phyloP scores from a whole-genome alignment of 1,284 basidiomycete genomes.

The Entoloma clypeatum region DNA sequence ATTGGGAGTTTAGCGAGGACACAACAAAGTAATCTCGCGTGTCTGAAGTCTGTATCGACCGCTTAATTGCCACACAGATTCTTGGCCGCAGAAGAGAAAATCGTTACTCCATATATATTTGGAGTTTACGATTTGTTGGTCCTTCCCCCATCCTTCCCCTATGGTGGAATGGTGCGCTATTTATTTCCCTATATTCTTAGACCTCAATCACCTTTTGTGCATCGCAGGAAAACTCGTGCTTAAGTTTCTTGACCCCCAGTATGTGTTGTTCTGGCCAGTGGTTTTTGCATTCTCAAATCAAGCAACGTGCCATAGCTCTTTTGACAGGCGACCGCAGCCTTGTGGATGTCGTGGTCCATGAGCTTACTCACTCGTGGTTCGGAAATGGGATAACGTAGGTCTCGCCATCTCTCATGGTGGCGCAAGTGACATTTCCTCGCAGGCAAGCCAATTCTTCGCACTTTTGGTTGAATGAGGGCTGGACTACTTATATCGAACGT shows the following conservation, averaged over 20 bases:
- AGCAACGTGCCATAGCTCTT: constrained; percentile 54
- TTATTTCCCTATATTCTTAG: constrained; percentile 4
- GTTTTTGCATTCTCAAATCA: no score
- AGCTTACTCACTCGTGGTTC: constrained; percentile 80
- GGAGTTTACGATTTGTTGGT: constrained; percentile 90
- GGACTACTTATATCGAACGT: constrained; percentile 94
- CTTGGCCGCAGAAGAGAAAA: constrained; percentile 70
- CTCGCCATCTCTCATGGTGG: not conserved
- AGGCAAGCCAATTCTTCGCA: constrained; percentile 69
- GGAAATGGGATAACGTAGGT: constrained; percentile 81
- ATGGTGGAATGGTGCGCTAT: constrained; percentile 74
- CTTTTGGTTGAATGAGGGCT: constrained; percentile 94
- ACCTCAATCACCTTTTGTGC: constrained; percentile 8
- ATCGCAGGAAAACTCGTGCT: constrained; percentile 72
- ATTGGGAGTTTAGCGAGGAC: constrained; percentile 88
- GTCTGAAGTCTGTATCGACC: not conserved
- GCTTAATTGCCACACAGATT: constrained; percentile 47
- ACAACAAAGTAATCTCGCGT: constrained; percentile 55
- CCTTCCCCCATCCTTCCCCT: constrained; percentile 93
- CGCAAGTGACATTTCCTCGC: constrained; percentile 20
- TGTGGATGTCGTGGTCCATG: constrained; percentile 84
- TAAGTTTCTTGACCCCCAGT: constrained; percentile 88
- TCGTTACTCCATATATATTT: constrained; percentile 79
- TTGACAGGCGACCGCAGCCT: constrained; percentile 81
- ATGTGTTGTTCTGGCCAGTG: no score